These are phyloP conservation scores for Alopecurus myosuroides DNA, from an alignment of 176 grass and related monocot species.

Conservation along the genomic window DNA sequence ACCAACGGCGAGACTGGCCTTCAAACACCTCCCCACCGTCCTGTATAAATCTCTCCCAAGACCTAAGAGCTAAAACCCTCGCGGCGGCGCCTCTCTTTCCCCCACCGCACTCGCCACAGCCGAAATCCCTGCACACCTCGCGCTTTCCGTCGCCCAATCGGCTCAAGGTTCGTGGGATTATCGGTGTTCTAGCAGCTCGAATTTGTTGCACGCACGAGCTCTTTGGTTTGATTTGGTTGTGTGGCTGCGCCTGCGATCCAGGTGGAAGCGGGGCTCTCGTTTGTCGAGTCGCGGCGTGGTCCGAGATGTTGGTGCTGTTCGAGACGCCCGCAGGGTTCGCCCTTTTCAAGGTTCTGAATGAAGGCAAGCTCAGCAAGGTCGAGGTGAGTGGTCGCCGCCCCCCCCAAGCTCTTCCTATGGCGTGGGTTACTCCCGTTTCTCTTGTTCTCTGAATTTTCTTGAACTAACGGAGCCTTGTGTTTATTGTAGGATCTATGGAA, in stretches of 20 bases:
- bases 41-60: constrained; percentile 10
- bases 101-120: constrained; percentile 1
- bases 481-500: constrained; percentile 75
- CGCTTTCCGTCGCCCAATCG: background rate
- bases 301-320: constrained; percentile 71
- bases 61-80: constrained; percentile 27
- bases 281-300: background rate
- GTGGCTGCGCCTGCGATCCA: background rate
- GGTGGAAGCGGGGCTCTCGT: background rate
- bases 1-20: constrained; percentile 13
- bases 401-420: background rate
- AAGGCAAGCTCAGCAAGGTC: constrained; percentile 76
- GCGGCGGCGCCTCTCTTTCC: constrained; percentile 19
- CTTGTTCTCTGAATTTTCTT: background rate
- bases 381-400: constrained; percentile 40
- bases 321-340: constrained; percentile 76
- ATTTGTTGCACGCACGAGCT: background rate
- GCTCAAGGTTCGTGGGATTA: background rate
- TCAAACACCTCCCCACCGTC: background rate
- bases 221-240: background rate
- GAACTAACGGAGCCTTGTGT: background rate
- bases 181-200: background rate
- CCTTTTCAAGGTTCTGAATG: constrained; percentile 77
- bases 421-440: background rate
- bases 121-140: background rate